phyloP scores from a whole-genome alignment of 2,329 filamentous ascomycete genomes.

The Nigrospora osmanthi region DNA sequence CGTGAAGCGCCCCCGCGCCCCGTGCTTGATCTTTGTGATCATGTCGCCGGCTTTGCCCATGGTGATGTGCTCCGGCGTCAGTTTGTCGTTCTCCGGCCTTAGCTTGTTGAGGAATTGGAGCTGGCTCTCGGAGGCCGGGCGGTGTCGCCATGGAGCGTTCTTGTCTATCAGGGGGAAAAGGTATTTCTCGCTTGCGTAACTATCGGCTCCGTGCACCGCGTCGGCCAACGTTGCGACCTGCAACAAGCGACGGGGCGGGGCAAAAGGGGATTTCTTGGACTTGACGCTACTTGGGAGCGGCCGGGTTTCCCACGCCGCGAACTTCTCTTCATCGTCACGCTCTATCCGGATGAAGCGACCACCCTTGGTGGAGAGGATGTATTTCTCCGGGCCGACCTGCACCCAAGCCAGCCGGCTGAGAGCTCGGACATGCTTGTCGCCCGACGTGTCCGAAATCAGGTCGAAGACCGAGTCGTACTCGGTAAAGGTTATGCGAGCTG shows the following conservation, averaged over 20 bases:
- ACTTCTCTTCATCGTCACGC: conserved; percentile 26
- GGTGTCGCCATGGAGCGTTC: conserved; percentile 61
- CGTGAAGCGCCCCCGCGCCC: conserved; percentile 59
- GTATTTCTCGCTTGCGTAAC: conserved; percentile 61
- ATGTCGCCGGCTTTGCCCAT: conserved; percentile 82
- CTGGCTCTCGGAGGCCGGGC: conserved; percentile 57
- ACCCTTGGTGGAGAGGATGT: conserved; percentile 59
- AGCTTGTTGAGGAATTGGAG: conserved; percentile 64
- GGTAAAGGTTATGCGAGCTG: conserved; percentile 60
- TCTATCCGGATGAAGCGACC: conserved; percentile 55
- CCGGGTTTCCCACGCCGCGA: conserved; percentile 39
- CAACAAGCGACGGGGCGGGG: conserved; percentile 61
- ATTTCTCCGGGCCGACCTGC: conserved; percentile 60
- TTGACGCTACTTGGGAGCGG: conserved; percentile 30
- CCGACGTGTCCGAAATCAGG: conserved; percentile 72
- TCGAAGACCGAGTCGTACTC: conserved; percentile 92
- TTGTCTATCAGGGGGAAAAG: conserved; percentile 59
- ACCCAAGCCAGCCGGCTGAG: conserved; percentile 80
- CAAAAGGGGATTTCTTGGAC: conserved; percentile 51
- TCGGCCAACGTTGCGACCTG: conserved; percentile 58
- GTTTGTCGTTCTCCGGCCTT: conserved; percentile 41
- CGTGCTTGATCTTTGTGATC: conserved; percentile 87
- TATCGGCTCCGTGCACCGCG: conserved; percentile 80
- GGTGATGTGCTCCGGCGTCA: conserved; percentile 51
- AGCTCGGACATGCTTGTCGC: conserved; percentile 69